Conservation (phyloP, 768 basidiomycete genomes). For the Fomitopsis pulvina region DNA sequence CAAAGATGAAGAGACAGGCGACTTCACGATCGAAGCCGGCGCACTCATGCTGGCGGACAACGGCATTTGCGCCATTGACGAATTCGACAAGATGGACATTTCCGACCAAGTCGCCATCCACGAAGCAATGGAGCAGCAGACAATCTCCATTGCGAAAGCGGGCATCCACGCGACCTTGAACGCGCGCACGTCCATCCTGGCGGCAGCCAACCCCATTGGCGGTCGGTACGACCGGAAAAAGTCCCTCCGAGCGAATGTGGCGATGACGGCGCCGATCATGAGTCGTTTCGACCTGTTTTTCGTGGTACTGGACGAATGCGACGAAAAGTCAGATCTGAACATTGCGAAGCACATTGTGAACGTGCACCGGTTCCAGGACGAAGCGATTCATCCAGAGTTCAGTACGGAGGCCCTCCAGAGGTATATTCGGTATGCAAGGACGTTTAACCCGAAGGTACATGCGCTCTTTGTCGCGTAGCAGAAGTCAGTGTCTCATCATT, state of each 20-base stretch:
- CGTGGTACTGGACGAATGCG: conserved; percentile 95
- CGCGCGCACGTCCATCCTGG: conserved; percentile 94
- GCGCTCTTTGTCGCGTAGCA: not conserved
- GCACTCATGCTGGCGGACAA: conserved; percentile 99
- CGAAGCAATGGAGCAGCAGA: conserved; percentile 99
- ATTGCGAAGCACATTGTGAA: conserved; percentile 97
- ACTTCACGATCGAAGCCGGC: conserved; percentile 99
- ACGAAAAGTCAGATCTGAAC: conserved; percentile 86
- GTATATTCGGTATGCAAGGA: conserved; percentile 95
- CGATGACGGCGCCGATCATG: conserved; percentile 99
- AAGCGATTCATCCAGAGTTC: conserved; percentile 94
- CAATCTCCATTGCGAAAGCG: conserved; percentile 97
- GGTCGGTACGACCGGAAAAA: conserved; percentile 96
- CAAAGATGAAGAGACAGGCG: conserved; percentile 97
- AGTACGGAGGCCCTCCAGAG: conserved; percentile 94
- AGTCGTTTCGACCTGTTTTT: conserved; percentile 98
- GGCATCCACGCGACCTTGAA: conserved; percentile 99
- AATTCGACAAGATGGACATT: conserved; percentile 99
- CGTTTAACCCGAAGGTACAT: conserved; percentile 92
- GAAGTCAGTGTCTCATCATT: not conserved
- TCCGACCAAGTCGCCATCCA: conserved; percentile 98
- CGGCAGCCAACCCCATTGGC: conserved; percentile 96
- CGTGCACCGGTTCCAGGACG: conserved; percentile 92
- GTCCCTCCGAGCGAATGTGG: conserved; percentile 84
- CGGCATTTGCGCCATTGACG: conserved; percentile 99